A percentile compares a stretch with the other conserved stretches of the same genome.
Conservation (phyloP, 129 eudicot genomes). For the Flaveria robusta region DNA sequence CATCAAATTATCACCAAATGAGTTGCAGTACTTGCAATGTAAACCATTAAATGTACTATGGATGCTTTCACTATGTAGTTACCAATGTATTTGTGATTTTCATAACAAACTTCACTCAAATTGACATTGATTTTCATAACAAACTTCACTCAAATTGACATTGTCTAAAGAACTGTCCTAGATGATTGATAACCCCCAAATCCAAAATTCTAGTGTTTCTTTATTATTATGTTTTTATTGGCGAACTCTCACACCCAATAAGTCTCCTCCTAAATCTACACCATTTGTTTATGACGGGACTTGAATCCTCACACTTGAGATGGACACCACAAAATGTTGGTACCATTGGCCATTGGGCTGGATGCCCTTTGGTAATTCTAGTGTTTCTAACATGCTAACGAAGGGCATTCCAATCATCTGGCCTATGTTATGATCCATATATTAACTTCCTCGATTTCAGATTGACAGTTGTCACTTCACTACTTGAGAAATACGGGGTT, state of each 20-base stretch:
- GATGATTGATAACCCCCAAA: too few species aligned
- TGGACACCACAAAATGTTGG: too few species aligned
- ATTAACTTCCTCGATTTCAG: constrained; percentile 44
- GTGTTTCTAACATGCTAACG: not conserved
- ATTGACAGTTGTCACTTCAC: constrained; percentile 84
- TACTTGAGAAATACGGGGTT: constrained; percentile 70
- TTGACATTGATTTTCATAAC: not conserved
- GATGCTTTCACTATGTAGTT: not conserved
- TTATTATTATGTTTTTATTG: not conserved
- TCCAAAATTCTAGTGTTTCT: not conserved
- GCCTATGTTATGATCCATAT: not conserved
- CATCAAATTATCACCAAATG: not conserved
- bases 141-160: not conserved
- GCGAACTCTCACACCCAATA: too few species aligned
- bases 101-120: not conserved
- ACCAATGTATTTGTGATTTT: not conserved
- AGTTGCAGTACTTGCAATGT: not conserved
- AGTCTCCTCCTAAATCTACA: too few species aligned
- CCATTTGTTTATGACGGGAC: too few species aligned
- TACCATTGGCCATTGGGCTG: too few species aligned
- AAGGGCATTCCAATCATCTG: not conserved
- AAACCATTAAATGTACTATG: not conserved
- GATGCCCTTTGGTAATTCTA: too few species aligned
- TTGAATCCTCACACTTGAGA: too few species aligned
- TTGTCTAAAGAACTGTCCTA: too few species aligned